A percentile compares a stretch with the other conserved stretches of the same genome.
These are phyloP conservation scores for Calonectria henricotiae DNA, from an alignment of 2,329 filamentous ascomycete genomes.

Conservation along the genomic window DNA sequence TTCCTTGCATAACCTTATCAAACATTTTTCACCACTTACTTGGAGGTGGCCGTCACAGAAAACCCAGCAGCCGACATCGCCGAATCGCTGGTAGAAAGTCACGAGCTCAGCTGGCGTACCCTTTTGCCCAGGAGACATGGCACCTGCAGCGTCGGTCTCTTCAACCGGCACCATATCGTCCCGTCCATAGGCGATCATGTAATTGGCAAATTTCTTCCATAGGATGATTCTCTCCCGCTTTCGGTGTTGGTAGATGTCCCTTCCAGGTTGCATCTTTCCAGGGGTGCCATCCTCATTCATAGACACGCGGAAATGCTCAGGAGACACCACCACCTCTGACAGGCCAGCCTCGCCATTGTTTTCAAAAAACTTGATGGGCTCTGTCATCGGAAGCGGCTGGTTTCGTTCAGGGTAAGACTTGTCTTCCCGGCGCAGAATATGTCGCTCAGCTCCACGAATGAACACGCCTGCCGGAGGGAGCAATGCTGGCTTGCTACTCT, in stretches of 20 bases:
- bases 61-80: conserved; percentile 86
- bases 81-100: conserved; percentile 86
- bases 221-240: conserved; percentile 78
- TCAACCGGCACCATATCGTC: conserved; percentile 74
- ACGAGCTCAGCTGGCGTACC: conserved; percentile 72
- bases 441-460: conserved; percentile 79
- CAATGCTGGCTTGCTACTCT: conserved; percentile 66
- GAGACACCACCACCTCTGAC: conserved; percentile 75
- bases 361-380: conserved; percentile 80
- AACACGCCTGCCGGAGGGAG: conserved; percentile 81
- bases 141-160: conserved; percentile 62
- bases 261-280: conserved; percentile 75
- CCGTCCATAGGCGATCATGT: conserved; percentile 82
- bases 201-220: conserved; percentile 83
- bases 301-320: conserved; percentile 73
- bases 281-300: conserved; percentile 73
- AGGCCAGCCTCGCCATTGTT: conserved; percentile 78
- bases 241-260: conserved; percentile 76
- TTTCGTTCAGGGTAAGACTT: conserved; percentile 70
- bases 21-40: conserved; percentile 60
- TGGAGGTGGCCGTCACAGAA: conserved; percentile 87
- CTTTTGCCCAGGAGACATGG: conserved; percentile 59
- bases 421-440: conserved; percentile 76
- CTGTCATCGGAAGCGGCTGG: conserved; percentile 77
- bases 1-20: not conserved